A percentile compares a stretch with the other conserved stretches of the same genome.
These are phyloP conservation scores for Alternaria angustiovoidea DNA, from an alignment of 2,329 filamentous ascomycete genomes.

Conservation along the genomic window DNA sequence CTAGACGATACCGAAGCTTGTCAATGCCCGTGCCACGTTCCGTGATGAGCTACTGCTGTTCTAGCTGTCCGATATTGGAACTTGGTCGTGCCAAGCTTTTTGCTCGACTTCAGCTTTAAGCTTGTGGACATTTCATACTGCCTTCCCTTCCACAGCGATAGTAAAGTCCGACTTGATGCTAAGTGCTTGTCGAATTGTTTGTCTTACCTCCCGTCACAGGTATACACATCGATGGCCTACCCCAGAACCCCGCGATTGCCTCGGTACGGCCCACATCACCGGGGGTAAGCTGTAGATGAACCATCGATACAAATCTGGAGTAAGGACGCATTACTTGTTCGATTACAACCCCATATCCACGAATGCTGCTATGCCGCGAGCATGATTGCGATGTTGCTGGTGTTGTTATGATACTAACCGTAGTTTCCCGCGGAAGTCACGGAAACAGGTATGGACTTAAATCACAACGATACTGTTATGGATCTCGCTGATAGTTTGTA, in stretches of 20 bases:
- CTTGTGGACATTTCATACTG: background rate
- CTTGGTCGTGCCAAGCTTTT: conserved; percentile 46
- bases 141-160: conserved; percentile 1
- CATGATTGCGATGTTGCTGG: background rate
- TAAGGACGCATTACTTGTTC: background rate
- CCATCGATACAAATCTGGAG: background rate
- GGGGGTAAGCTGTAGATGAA: background rate
- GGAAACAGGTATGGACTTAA: background rate
- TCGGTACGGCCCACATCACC: background rate
- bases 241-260: conserved; percentile 9
- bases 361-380: background rate
- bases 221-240: conserved; percentile 1
- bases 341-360: background rate
- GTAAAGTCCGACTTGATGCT: conserved; percentile 12
- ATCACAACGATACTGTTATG: background rate
- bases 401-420: background rate
- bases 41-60: conserved; percentile 33
- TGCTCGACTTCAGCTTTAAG: conserved; percentile 35
- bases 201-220: background rate
- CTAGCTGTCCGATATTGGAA: conserved; percentile 30
- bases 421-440: background rate
- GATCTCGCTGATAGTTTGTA: background rate
- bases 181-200: background rate
- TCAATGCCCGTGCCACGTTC: conserved; percentile 21
- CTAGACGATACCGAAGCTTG: conserved; percentile 29